Percentiles rank a stretch among this genome's conserved stretches.
phyloP scores from a whole-genome alignment of 768 basidiomycete species.

The Wakefieldia striispora region DNA sequence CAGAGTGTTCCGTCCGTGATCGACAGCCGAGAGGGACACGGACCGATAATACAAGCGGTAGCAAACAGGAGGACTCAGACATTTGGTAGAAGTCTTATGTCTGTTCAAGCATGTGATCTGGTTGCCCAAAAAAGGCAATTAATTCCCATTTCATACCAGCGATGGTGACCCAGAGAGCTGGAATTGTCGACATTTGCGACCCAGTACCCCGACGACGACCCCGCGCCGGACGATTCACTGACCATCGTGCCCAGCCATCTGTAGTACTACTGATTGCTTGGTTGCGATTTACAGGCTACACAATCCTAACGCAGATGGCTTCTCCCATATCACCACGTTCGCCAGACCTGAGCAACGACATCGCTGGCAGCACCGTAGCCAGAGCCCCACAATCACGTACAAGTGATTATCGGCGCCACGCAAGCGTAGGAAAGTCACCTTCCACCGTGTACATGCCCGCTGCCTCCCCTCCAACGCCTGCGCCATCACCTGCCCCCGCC shows the following conservation, averaged over 20 bases:
- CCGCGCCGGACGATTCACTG: background rate
- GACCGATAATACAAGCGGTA: background rate
- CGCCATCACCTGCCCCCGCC: conserved; percentile 56
- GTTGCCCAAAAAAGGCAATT: conserved; percentile 1
- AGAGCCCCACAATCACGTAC: conserved; percentile 12
- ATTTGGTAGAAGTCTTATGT: no score
- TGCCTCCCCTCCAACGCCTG: conserved; percentile 59
- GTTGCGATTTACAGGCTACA: background rate
- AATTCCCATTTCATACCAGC: conserved; percentile 6
- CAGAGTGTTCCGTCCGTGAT: conserved; percentile 3
- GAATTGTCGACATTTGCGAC: conserved; percentile 1
- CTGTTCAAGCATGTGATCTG: conserved; percentile 11
- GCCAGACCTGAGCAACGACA: conserved; percentile 13
- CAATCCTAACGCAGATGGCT: conserved; percentile 4
- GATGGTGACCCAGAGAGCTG: background rate
- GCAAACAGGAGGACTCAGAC: background rate
- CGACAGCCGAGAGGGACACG: background rate
- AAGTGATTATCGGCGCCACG: conserved; percentile 15
- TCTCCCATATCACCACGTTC: conserved; percentile 6
- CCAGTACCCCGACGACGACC: conserved; percentile 4
- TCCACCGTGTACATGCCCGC: conserved; percentile 51
- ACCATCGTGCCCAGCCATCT: conserved; percentile 1
- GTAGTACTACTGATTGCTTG: background rate
- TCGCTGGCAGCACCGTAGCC: conserved; percentile 1
- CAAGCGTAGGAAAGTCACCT: conserved; percentile 15